Evolutionary conservation across 345 rosid genomes (phyloP), one percentile per base, ranked within the genome.

Genomic region (Ceriops tagal): DNA sequence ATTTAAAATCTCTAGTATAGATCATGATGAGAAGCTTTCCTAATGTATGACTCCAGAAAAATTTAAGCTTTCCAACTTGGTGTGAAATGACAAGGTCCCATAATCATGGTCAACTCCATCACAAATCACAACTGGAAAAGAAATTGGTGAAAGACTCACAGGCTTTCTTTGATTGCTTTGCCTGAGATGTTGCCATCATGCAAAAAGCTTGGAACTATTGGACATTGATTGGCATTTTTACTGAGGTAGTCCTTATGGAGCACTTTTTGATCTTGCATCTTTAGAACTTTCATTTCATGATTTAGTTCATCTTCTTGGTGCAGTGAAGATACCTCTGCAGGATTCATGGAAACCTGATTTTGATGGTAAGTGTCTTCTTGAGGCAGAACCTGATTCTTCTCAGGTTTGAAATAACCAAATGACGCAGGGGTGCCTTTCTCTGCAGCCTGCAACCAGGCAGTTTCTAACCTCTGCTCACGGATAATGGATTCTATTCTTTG

Each of bases 401-500:
- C 97, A 15, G 96, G 99, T 80, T 85, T 91, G 74, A 80, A 52
- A 37, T 80, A 77, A 76, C 65, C 66, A 65, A 88, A 46, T 5
- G 96, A 83, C 28, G 89, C 90, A 56, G 90, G 85, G 27, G 89
- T 85, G 74, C 91, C 91, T 82, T 91, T 92, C 75, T 91, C 99
- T 56, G 88, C 82, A 26, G 93, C 84, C 75, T 95, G 99, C 80
- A 95, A 79, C 99, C 97, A 95, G 18, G 99, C 99, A 34, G 92
- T 91, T 81, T 95, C 97, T 74, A 95, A 80, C 76, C 87, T 85
- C 78, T 95, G 99, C 79, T 95, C 99, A 28, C 88, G 83, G 75
- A 95, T 95, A 43, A 95, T 95, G 30, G 97, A 89, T 85, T 95
- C 99, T 76, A 90, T 84, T 77, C 97, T 86, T 78, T 87, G 97